phyloP scores from a whole-genome alignment of 345 rosid genomes.

The Hirschfeldia incana region DNA sequence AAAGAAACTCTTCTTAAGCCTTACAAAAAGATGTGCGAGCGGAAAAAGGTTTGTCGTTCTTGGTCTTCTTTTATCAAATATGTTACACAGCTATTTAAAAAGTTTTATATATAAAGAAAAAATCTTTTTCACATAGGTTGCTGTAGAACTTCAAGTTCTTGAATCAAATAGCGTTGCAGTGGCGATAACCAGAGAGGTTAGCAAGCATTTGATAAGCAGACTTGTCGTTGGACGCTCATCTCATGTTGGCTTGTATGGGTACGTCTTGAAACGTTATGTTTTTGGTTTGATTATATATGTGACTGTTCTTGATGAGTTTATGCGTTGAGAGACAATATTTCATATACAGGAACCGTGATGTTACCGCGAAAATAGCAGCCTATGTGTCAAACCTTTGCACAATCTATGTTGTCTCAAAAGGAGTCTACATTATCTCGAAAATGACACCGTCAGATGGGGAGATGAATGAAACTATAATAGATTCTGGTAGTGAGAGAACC shows the following conservation, averaged over 20 bases:
- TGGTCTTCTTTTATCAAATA: not conserved
- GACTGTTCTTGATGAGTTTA: not conserved
- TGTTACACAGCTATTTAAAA: not conserved
- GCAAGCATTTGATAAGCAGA: constrained; percentile 46
- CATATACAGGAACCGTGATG: constrained; percentile 35
- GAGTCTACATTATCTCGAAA: constrained; percentile 65
- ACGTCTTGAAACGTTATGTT: not conserved
- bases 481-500: constrained; percentile 45
- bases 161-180: constrained; percentile 70
- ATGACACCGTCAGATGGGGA: constrained; percentile 42
- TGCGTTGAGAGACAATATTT: not conserved
- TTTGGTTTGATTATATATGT: not conserved
- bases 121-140: constrained; percentile 49
- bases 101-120: not conserved
- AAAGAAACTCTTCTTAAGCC: constrained; percentile 57
- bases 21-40: constrained; percentile 60
- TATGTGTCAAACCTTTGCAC: constrained; percentile 63
- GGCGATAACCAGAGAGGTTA: constrained; percentile 65
- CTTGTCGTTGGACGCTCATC: constrained; percentile 84
- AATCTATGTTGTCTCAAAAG: constrained; percentile 72
- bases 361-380: constrained; percentile 59
- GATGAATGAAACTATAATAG: constrained; percentile 41
- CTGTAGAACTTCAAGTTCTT: constrained; percentile 51
- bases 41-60: constrained; percentile 49
- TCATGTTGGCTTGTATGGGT: constrained; percentile 44